phyloP scores from a whole-genome alignment of 2,329 filamentous ascomycete genomes.

The Colletotrichum tofieldiae region DNA sequence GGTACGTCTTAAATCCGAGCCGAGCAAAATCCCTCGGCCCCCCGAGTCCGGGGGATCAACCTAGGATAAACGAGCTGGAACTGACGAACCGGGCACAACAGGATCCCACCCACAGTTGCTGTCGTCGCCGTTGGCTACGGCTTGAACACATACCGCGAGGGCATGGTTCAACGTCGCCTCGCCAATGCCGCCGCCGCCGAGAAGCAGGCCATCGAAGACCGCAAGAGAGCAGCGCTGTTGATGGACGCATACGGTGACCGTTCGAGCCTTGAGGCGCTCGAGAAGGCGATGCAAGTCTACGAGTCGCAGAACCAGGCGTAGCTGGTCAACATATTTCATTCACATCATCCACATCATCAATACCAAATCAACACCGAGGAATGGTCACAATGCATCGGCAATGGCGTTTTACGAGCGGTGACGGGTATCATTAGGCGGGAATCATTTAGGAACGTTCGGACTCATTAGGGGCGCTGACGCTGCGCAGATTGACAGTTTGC shows the following conservation, averaged over 20 bases:
- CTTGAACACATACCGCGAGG: slow-evolving; percentile 53
- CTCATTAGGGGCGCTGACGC: neutral
- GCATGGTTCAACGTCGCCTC: slow-evolving; percentile 47
- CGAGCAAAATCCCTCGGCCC: slow-evolving; percentile 12
- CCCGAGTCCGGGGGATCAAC: slow-evolving; percentile 17
- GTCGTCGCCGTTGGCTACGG: slow-evolving; percentile 54
- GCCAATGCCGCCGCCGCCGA: slow-evolving; percentile 51
- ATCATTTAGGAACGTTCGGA: slow-evolving; percentile 5
- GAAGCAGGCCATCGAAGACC: slow-evolving; percentile 53
- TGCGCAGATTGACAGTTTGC: slow-evolving; percentile 18
- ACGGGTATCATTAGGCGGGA: neutral
- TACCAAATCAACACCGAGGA: neutral
- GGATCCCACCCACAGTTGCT: slow-evolving; percentile 52
- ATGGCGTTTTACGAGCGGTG: slow-evolving; percentile 26
- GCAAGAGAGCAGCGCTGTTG: slow-evolving; percentile 58
- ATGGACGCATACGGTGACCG: slow-evolving; percentile 67
- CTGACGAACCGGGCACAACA: slow-evolving; percentile 42
- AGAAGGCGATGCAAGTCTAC: slow-evolving; percentile 65
- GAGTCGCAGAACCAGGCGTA: slow-evolving; percentile 49
- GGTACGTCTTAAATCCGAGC: slow-evolving; percentile 47
- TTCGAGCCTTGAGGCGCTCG: slow-evolving; percentile 63
- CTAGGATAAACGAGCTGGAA: neutral
- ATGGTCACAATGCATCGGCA: slow-evolving; percentile 26
- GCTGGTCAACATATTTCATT: neutral
- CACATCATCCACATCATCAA: neutral